Percentiles rank a stretch among this genome's conserved stretches.
Evolutionary conservation across 2,329 filamentous ascomycete genomes (phyloP).

Genomic region (Fusarium gaditjirri): DNA sequence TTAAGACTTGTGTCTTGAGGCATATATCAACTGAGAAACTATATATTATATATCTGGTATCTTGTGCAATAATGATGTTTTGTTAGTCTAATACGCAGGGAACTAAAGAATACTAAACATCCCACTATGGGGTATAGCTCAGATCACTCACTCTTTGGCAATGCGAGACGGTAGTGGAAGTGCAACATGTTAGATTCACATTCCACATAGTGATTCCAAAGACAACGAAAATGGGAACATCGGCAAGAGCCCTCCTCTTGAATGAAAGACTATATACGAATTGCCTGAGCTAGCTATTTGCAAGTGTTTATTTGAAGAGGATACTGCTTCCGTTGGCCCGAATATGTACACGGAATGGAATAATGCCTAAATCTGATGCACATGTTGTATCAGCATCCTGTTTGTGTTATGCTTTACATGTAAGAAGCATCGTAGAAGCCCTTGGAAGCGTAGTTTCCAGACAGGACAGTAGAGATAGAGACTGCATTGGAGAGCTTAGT

Average conservation of each 20-base stretch:
- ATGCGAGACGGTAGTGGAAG: too few relatives aligned
- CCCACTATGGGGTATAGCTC: too few relatives aligned
- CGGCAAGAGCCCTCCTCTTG: accelerated
- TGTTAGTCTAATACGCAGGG: too few relatives aligned
- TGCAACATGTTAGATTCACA: accelerated
- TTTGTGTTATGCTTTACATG: conserved; percentile 4
- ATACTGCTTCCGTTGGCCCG: not conserved
- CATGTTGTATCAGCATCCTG: not conserved
- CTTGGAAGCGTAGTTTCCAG: conserved; percentile 29
- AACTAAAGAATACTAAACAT: too few relatives aligned
- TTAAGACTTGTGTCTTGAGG: too few relatives aligned
- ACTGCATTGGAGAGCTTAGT: conserved; percentile 51
- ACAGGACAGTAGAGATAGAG: conserved; percentile 46
- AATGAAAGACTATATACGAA: accelerated
- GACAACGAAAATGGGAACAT: accelerated
- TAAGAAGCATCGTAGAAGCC: conserved; percentile 37
- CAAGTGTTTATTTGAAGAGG: not conserved
- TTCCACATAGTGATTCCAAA: accelerated
- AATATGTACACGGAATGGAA: not conserved
- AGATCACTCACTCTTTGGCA: too few relatives aligned
- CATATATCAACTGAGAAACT: too few relatives aligned
- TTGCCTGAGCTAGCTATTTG: not conserved
- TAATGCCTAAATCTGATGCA: not conserved
- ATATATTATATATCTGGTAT: too few relatives aligned
- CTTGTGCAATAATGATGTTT: too few relatives aligned